Conservation (phyloP, 129 eudicot species). For the Solidago caesia region DNA sequence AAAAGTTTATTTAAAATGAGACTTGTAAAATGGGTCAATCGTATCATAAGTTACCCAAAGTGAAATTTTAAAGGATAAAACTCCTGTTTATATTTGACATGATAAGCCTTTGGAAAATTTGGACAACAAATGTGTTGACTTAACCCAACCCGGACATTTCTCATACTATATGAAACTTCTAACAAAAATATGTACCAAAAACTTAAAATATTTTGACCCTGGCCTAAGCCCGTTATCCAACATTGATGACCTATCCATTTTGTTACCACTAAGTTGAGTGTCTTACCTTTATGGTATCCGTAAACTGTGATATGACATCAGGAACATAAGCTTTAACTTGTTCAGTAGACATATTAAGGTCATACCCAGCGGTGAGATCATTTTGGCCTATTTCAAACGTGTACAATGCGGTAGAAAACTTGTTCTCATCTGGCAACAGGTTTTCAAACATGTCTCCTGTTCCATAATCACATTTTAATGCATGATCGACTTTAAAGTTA, state of each 20-base stretch:
- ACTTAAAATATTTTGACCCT: too few species aligned
- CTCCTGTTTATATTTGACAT: background rate
- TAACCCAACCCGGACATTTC: background rate
- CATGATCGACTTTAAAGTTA: background rate
- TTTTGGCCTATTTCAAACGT: slow-evolving; percentile 88
- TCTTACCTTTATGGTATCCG: slow-evolving; percentile 52
- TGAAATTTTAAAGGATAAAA: too few species aligned
- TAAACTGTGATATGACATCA: slow-evolving; percentile 50
- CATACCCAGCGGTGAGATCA: slow-evolving; percentile 77
- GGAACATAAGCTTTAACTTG: slow-evolving; percentile 66
- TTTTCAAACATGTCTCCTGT: slow-evolving; percentile 41
- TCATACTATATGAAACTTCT: background rate
- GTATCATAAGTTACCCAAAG: background rate
- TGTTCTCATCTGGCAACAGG: slow-evolving; percentile 43
- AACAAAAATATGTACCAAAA: too few species aligned
- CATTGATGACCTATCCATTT: background rate
- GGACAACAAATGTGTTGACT: background rate
- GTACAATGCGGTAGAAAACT: slow-evolving; percentile 59
- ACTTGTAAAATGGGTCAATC: background rate
- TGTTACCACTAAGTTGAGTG: background rate
- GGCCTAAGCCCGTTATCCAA: too few species aligned
- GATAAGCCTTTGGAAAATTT: background rate
- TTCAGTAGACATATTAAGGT: slow-evolving; percentile 64
- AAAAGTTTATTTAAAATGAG: background rate
- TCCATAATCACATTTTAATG: slow-evolving; percentile 7